Conservation (phyloP, 2,329 filamentous ascomycete species). For the Fusarium sp. region DNA sequence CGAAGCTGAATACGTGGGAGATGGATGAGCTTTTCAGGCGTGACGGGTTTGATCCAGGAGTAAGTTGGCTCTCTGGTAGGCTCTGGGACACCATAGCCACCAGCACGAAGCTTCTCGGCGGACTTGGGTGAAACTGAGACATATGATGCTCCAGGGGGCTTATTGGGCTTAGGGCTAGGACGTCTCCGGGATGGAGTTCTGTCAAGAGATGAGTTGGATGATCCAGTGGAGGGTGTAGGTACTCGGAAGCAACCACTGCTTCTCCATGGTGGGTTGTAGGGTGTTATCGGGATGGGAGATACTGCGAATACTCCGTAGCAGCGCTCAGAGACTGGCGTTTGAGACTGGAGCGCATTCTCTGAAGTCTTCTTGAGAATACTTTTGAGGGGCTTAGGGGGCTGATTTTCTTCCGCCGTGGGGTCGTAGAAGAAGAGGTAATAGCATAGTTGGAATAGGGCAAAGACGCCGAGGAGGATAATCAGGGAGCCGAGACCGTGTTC, state of each 20-base stretch:
- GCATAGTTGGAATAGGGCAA: slow-evolving; percentile 14
- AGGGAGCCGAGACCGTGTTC: background rate
- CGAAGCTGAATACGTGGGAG: background rate
- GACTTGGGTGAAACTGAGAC: slow-evolving; percentile 29
- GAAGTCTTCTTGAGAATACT: background rate
- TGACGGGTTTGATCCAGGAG: background rate
- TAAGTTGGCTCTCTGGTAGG: slow-evolving; percentile 13
- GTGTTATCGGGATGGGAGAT: background rate
- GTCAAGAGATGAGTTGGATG: background rate
- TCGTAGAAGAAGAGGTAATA: slow-evolving; percentile 10
- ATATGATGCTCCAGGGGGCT: slow-evolving; percentile 25
- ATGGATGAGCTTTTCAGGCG: background rate
- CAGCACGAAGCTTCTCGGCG: slow-evolving; percentile 10
- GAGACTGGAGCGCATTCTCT: background rate
- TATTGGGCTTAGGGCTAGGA: slow-evolving; percentile 1
- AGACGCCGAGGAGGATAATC: background rate
- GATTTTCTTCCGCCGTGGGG: background rate
- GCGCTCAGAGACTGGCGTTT: background rate
- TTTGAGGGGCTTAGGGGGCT: background rate
- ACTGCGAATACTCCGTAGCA: background rate
- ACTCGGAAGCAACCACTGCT: background rate
- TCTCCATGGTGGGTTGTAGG: background rate
- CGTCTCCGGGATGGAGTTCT: background rate
- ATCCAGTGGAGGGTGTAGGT: slow-evolving; percentile 12
- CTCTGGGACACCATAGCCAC: background rate